Evolutionary conservation across 305 asterid species (phyloP).

Genomic region (Caryopteris hybrid): DNA sequence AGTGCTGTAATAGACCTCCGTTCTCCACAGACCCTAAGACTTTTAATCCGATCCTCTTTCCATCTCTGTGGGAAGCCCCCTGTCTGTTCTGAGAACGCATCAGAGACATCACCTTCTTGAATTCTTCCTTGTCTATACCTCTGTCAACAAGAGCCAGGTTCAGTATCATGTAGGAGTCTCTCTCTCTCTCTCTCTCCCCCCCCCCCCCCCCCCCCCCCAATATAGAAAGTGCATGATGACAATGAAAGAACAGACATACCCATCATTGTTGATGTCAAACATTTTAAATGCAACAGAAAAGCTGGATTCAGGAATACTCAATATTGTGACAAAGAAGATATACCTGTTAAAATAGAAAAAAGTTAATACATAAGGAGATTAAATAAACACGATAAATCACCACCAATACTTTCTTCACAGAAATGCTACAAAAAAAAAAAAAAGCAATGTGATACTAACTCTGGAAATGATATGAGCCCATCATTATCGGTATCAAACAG

Average conservation of each 20-base stretch:
- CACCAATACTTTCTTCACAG: background rate
- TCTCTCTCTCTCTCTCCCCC: background rate
- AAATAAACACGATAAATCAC: background rate
- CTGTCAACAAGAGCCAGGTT: slow-evolving; percentile 31
- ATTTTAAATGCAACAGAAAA: slow-evolving; percentile 76
- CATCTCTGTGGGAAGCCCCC: slow-evolving; percentile 77
- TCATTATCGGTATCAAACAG: slow-evolving; percentile 79
- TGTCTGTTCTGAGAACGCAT: slow-evolving; percentile 79
- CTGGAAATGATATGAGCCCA: slow-evolving; percentile 83
- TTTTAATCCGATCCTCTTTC: slow-evolving; percentile 59
- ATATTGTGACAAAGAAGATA: slow-evolving; percentile 75
- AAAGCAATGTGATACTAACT: slow-evolving; percentile 37
- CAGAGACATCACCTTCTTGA: slow-evolving; percentile 82
- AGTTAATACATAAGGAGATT: background rate
- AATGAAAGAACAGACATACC: slow-evolving; percentile 37
- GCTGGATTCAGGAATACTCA: slow-evolving; percentile 87
- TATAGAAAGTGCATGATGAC: background rate
- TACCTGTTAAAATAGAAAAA: slow-evolving; percentile 42
- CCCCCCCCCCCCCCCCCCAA: no score
- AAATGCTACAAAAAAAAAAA: background rate
- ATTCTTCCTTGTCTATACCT: slow-evolving; percentile 71
- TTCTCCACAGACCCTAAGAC: slow-evolving; percentile 70
- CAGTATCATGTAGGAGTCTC: background rate
- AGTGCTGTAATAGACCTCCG: slow-evolving; percentile 73
- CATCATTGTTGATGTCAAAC: slow-evolving; percentile 74